Percentiles rank a stretch among this genome's conserved stretches.
Conservation (phyloP, 345 rosid species). For the Eucalyptus albens region DNA sequence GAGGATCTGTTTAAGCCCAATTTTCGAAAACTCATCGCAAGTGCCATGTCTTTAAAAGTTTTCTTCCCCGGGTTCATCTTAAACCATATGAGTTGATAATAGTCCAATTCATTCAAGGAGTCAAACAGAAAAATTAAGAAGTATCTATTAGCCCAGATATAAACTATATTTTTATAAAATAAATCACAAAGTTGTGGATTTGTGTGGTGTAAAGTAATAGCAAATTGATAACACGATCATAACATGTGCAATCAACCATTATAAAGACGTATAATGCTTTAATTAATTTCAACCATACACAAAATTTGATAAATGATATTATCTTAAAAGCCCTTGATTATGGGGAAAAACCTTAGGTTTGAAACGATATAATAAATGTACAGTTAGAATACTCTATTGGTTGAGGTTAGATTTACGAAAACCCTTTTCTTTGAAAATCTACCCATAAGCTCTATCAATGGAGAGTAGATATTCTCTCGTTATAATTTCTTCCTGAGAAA, state of each 20-base stretch:
- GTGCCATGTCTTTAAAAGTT: background rate
- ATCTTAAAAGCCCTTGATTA: background rate
- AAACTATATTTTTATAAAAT: background rate
- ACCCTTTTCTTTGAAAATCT: background rate
- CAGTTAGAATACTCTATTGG: background rate
- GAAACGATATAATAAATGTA: background rate
- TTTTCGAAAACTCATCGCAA: background rate
- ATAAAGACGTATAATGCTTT: background rate
- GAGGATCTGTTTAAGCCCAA: background rate
- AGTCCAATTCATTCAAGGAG: background rate
- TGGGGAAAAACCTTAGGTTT: background rate
- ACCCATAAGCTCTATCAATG: background rate
- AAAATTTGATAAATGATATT: background rate
- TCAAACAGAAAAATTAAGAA: background rate
- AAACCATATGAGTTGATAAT: background rate
- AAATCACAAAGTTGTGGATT: background rate
- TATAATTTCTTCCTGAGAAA: no score
- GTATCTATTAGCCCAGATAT: background rate
- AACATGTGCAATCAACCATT: background rate
- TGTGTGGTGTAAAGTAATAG: background rate
- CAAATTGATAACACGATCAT: rapidly evolving
- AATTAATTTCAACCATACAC: background rate
- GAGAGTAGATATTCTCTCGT: background rate
- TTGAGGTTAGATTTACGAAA: background rate
- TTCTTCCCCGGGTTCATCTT: background rate